Conservation (phyloP, 306 rosid genomes). For the Trifolium pratense region DNA sequence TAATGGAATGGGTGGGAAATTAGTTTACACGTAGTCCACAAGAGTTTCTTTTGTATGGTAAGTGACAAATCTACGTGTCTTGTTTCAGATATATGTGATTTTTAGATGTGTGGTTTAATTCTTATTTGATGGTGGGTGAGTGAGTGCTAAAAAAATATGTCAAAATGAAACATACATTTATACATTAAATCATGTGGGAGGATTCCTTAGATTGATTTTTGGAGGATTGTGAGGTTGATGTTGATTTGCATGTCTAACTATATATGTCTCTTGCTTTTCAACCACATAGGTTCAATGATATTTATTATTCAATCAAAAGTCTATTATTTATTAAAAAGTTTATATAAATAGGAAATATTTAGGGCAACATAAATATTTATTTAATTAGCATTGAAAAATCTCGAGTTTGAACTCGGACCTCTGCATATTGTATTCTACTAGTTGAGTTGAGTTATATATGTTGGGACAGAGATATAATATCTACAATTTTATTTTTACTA, state of each 20-base stretch:
- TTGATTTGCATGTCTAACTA: constrained; percentile 35
- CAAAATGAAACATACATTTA: constrained; percentile 34
- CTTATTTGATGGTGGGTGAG: background rate
- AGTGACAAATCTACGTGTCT: constrained; percentile 75
- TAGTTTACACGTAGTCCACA: constrained; percentile 67
- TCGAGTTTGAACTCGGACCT: no score
- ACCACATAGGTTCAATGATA: constrained; percentile 4
- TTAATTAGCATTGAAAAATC: no score
- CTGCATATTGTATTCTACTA: no score
- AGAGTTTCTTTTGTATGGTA: constrained; percentile 59
- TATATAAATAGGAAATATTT: no score
- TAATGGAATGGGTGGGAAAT: constrained; percentile 67
- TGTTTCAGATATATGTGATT: constrained; percentile 42
- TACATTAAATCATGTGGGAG: constrained; percentile 24
- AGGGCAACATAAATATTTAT: no score
- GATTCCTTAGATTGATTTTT: constrained; percentile 53
- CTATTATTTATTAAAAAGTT: no score
- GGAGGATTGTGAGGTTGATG: constrained; percentile 59
- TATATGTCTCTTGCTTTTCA: constrained; percentile 34
- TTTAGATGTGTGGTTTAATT: constrained; percentile 58
- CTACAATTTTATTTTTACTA: background rate
- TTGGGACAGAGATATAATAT: no score
- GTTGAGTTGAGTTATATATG: no score
- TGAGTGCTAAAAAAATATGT: background rate
- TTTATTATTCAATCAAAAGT: no score